phyloP scores from a whole-genome alignment of 2,329 filamentous ascomycete species.

The Botrytis tulipae region DNA sequence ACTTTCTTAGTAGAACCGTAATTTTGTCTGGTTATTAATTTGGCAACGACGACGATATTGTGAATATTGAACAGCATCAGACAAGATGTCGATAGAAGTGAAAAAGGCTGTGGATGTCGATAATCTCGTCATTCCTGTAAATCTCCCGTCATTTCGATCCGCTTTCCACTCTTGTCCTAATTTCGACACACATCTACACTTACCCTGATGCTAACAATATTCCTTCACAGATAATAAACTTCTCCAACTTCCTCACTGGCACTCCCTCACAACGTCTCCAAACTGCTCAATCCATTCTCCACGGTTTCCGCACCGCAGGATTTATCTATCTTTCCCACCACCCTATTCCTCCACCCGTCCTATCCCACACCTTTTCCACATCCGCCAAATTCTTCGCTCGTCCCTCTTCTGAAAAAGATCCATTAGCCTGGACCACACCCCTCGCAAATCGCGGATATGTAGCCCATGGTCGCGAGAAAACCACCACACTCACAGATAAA shows the following conservation, averaged over 20 bases:
- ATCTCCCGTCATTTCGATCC: constrained; percentile 25
- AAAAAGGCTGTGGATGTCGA: constrained; percentile 46
- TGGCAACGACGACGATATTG: background rate
- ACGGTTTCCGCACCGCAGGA: constrained; percentile 80
- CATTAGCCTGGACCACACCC: constrained; percentile 68
- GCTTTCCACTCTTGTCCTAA: constrained; percentile 15
- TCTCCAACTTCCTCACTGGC: constrained; percentile 68
- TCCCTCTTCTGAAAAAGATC: constrained; percentile 56
- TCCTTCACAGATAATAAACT: constrained; percentile 67
- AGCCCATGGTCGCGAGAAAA: constrained; percentile 41
- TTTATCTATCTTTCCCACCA: constrained; percentile 89
- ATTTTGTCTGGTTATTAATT: background rate
- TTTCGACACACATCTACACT: constrained; percentile 11
- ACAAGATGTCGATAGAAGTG: constrained; percentile 19
- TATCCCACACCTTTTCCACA: constrained; percentile 61
- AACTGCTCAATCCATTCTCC: constrained; percentile 69
- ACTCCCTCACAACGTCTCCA: constrained; percentile 56
- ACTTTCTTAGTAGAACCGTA: background rate
- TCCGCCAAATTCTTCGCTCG: constrained; percentile 72
- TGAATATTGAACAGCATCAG: background rate
- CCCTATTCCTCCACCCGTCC: constrained; percentile 59
- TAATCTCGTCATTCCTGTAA: constrained; percentile 55
- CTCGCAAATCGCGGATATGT: constrained; percentile 74
- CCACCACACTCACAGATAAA: constrained; percentile 28
- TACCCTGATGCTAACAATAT: background rate